Evolutionary conservation across 805 yeast genomes (phyloP), one percentile per base, ranked within the genome.

Genomic region (Sugiyamaella floridensis): DNA sequence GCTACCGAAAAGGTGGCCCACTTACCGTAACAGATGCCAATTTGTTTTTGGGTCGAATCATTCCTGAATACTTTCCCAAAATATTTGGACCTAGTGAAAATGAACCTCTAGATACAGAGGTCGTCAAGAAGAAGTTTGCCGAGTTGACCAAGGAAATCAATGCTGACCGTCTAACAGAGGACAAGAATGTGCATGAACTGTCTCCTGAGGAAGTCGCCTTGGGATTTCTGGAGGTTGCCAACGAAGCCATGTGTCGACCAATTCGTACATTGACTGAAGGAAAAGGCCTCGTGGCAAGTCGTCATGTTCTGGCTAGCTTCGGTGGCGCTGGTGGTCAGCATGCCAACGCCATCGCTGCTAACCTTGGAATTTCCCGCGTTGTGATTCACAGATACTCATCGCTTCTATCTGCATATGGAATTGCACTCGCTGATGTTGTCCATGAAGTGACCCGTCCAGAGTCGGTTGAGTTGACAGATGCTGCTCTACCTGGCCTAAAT

Each of bases 321-420:
- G 96, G 96, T 46, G 96, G 96, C 47, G 95, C 95, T 22, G 96
- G 96, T 50, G 96, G 96, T 8, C 96, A 89, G 68, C 90, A 86
- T 67, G 90, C 93, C 1, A 82, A 79, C 47, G 82, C 86, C 9
- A 82, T 89, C 37, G 95, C 95, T 1, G 75, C 79, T 53, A 75
- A 78, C 22, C 72, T 89, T 55, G 89, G 89, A 8, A 85, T 89
- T 47, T 66, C 73, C 11, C 78, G 80, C 28, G 85, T 89, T 7
- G 67, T 87, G 34, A 82, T 86, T 22, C 96, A 89, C 68, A 78
- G 84, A 64, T 86, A 86, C 66, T 86, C 96, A 1, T 86, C 95
- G 0, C 80, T 89, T 43, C 71, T 89, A 10, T 86, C 95, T 1
- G 96, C 96, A 0, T 89, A 85, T 64, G 96, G 96, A 56, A 89